Base-by-base conservation (phyloP, 768 basidiomycete genomes). In the Amanita fuliginea region DNA sequence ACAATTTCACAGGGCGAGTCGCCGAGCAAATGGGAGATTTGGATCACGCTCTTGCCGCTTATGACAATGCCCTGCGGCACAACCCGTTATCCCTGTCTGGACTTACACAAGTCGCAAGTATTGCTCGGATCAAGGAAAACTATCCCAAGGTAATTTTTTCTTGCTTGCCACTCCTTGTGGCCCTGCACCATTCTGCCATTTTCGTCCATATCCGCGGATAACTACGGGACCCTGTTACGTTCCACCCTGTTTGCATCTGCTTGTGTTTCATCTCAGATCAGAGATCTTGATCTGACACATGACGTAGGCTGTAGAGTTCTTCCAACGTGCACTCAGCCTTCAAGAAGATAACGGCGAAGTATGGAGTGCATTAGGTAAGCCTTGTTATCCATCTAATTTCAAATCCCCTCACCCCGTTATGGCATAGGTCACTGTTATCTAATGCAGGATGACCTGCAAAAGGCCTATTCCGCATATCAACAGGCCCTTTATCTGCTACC, bases 371-470 rank as follows among this genome's bases (percentile, higher is more conserved):
- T 77, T 99, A 52, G 93, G 91, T 83, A 64, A 55, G 59, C 73
- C 46, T 55, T 59, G 60, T 47, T 42, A 45, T 41, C 52, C 54
- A 45, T 49, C 52, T 53, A 37, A 30, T 47, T 36, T 36, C 47
- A 28, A 11, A 40, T 24, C 37, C 51, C 54, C 53, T 50, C 60
- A 42, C 54, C 45, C 48, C 54, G 42, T 49, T 59, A 22, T 58
- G n/a, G 19, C 33, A 32, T 18, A 88, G 91, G 94, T 28, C 93
- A 98, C 59, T 98, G 95, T 66, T 93, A 95, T 66, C 81, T 99
- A 52, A 98, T 96, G 95, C 94, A 96, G 63, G 96, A 98, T 62
- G 93, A 98, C 69, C 79, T 99, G 41, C 93, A 95, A 70, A 96
- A 95, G 71, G 96, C 96, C 0, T 98, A 98, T 66, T 85, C 89